Evolutionary conservation across 2,329 filamentous ascomycete genomes (phyloP), one percentile per base, ranked within the genome.

Genomic region (Calonectria honghensis): DNA sequence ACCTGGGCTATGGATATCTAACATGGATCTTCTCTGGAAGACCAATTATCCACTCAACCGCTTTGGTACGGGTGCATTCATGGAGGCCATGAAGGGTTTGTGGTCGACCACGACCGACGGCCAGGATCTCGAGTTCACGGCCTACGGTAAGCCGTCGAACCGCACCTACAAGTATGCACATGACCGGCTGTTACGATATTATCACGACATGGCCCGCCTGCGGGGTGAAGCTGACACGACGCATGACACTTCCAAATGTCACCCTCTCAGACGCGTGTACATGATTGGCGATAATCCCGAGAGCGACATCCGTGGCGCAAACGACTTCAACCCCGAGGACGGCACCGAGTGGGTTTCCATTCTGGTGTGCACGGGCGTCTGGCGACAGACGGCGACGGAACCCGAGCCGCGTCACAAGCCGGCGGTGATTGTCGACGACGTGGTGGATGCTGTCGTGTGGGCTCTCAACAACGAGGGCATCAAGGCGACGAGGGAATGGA

Each of bases 241-340:
- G 9, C 75, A 77, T 20, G 70, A 78, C 59, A 20, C 66, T 24
- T 39, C 76, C 27, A 76, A 76, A 37, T 78, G 85, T 86, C 73
- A 92, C 27, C 89, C 90, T n/a, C 85, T 98, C 70, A 88, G 89
- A 80, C 91, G 90, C 54, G 96, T 98, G 14, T 98, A 98, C 85
- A 98, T 98, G 96, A 91, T 98, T 52, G 97, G 97, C 7, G 94
- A 96, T 82, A 96, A 96, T 81, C 94, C 94, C 6, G 95, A 95
- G 82, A 97, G 94, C 79, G 97, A 99, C 83, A 98, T 99, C 78
- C 88, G 91, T 6, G 97, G 97, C 7, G 96, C 95, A 27, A 98
- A 98, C 82, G 89, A 90, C 59, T 98, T 94, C 82, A 81, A 87
- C 57, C 94, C 93, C 76, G 86, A 89, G 5, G 85, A 90, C 72